These are phyloP conservation scores for Myxozyma neotropica DNA, from an alignment of 805 yeast species.

Conservation along the genomic window DNA sequence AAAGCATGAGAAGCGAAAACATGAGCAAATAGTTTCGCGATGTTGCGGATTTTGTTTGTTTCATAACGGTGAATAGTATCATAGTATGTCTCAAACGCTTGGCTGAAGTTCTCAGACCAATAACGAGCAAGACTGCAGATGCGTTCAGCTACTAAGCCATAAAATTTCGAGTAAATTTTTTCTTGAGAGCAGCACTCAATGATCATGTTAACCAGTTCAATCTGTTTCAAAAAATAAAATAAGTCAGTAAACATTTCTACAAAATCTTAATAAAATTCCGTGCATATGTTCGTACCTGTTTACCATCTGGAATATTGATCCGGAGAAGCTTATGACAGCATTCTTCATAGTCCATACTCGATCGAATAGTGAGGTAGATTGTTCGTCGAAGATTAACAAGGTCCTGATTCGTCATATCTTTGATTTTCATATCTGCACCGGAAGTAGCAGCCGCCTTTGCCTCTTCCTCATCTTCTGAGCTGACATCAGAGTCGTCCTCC, in stretches of 20 bases:
- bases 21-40: slow-evolving; percentile 87
- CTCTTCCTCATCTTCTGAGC: slow-evolving; percentile 36
- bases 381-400: slow-evolving; percentile 68
- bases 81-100: slow-evolving; percentile 60
- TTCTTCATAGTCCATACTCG: slow-evolving; percentile 89
- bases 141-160: slow-evolving; percentile 74
- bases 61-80: slow-evolving; percentile 65
- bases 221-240: slow-evolving; percentile 18
- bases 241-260: slow-evolving; percentile 5
- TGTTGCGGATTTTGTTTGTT: slow-evolving; percentile 70
- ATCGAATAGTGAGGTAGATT: slow-evolving; percentile 81
- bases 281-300: slow-evolving; percentile 42
- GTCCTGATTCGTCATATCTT: slow-evolving; percentile 71
- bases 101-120: slow-evolving; percentile 62
- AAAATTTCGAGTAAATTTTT: slow-evolving; percentile 80
- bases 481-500: slow-evolving; percentile 32
- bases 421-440: slow-evolving; percentile 41
- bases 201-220: slow-evolving; percentile 67
- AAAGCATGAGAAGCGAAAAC: slow-evolving; percentile 69
- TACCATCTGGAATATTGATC: slow-evolving; percentile 46
- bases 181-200: slow-evolving; percentile 83
- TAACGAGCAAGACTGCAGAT: slow-evolving; percentile 52
- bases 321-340: slow-evolving; percentile 82
- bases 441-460: slow-evolving; percentile 28
- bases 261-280: not conserved